Evolutionary conservation across 2,329 filamentous ascomycete species (phyloP), one percentile per base, ranked within the genome.

Genomic region (Macrophomina tecta): DNA sequence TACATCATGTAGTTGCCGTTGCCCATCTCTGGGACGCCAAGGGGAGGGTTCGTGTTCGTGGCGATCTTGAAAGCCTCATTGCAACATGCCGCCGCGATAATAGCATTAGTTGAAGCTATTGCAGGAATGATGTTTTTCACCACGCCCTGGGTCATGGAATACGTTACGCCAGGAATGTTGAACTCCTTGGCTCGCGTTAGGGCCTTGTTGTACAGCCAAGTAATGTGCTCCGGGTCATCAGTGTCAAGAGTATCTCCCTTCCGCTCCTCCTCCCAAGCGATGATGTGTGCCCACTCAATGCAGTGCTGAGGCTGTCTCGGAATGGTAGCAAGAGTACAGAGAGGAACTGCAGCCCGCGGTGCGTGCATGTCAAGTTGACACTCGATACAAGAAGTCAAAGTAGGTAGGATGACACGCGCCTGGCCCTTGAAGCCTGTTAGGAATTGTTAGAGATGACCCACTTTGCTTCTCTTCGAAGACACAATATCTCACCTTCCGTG

Each of bases 91-190:
- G 94, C 95, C 1, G 95, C 95, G 70, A 99, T 91, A 73, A 99
- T 95, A 67, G 95, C 94, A 77, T 99, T 99, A 6, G 95, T 99
- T 1, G 93, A 97, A 18, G 95, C 95, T 74, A 99, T 99, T 34
- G 95, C 96, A 0, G 95, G 95, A 69, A 99, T 99, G 79, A 99
- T 99, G 80, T 99, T 99, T 81, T 99, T 99, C 73, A 99, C 93
- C 2, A 98, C 96, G 66, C 95, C 96, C 77, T 99, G 95, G 0
- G 96, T 97, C 78, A 97, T 89, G 5, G 92, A 90, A 79, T 99
- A 99, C 1, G 95, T 98, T 67, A 99, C 92, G 8, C 95, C 96
- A 0, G 88, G 79, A 72, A 99, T 99, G 73, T 91, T 90, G 81
- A 97, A 99, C 75, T 99, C 92, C 67, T 89, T 79, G 0, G 95